Conservation (phyloP, 495 filamentous ascomycete genomes). For the Daldinia bambusicola region DNA sequence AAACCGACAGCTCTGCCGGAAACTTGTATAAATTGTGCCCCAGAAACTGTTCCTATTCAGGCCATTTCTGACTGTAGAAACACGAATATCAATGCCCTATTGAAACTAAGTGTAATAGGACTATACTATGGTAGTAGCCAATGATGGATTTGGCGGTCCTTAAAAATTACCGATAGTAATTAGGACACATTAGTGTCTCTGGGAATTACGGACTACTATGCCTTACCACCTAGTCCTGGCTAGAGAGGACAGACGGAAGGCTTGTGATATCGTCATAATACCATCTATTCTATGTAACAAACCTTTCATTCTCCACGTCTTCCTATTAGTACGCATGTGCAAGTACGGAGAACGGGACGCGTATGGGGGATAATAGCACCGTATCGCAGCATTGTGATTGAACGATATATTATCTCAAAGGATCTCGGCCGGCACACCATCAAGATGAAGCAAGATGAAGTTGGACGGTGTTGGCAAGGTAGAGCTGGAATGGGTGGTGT, state of each 20-base stretch:
- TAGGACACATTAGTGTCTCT: conserved; percentile 22
- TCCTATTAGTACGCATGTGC: background rate
- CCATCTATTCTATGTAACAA: conserved; percentile 7
- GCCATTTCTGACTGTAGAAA: conserved; percentile 30
- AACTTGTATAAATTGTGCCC: conserved; percentile 2
- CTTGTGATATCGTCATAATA: conserved; percentile 35
- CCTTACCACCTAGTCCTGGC: conserved; percentile 3
- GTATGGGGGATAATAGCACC: conserved; percentile 10
- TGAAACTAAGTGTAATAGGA: conserved; percentile 1
- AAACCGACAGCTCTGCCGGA: conserved; percentile 20
- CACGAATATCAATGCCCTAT: background rate
- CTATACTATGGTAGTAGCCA: background rate
- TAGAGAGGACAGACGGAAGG: conserved; percentile 30
- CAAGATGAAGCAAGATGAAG: conserved; percentile 43
- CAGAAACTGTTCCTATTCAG: conserved; percentile 12
- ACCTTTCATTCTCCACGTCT: background rate
- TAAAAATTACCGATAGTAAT: conserved; percentile 29
- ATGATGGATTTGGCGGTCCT: background rate
- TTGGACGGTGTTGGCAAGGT: conserved; percentile 34
- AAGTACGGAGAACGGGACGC: conserved; percentile 11
- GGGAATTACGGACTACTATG: background rate
- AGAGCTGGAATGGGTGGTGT: conserved; percentile 40
- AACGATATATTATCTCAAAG: conserved; percentile 21
- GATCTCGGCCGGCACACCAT: conserved; percentile 36
- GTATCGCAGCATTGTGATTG: conserved; percentile 31